A percentile compares a stretch with the other conserved stretches of the same genome.
Conservation (phyloP, 176 grass and related monocot genomes). For the Urochloa ruziziensis region DNA sequence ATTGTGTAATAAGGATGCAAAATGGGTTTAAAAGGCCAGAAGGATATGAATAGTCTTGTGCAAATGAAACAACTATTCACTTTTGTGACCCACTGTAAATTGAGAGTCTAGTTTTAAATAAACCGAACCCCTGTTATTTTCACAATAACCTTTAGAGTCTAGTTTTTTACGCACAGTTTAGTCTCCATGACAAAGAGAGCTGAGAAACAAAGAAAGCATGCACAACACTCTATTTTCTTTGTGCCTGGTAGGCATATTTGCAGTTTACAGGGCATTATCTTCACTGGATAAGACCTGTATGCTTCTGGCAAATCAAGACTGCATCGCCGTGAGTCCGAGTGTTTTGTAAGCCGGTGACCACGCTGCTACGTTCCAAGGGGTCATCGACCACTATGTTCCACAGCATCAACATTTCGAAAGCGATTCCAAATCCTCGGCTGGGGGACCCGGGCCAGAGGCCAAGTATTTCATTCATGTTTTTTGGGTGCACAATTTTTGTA, state of each 20-base stretch:
- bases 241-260: neutral
- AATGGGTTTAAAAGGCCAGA: neutral
- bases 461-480: neutral
- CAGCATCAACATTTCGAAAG: conserved; percentile 17
- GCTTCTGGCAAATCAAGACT: conserved; percentile 14
- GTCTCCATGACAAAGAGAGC: neutral
- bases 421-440: neutral
- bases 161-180: neutral
- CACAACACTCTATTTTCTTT: neutral
- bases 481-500: neutral
- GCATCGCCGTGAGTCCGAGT: conserved; percentile 9
- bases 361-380: conserved; percentile 30
- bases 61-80: neutral
- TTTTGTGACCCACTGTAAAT: neutral
- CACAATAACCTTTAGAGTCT: too few relatives aligned
- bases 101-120: neutral
- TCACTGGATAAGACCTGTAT: conserved; percentile 20
- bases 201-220: neutral
- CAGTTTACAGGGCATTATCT: neutral
- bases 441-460: neutral
- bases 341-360: conserved; percentile 39
- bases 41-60: neutral
- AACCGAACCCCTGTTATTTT: neutral
- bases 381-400: conserved; percentile 32
- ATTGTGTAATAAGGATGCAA: neutral